These are phyloP conservation scores for Tolypocladium paradoxum DNA, from an alignment of 2,329 filamentous ascomycete genomes.

Conservation along the genomic window DNA sequence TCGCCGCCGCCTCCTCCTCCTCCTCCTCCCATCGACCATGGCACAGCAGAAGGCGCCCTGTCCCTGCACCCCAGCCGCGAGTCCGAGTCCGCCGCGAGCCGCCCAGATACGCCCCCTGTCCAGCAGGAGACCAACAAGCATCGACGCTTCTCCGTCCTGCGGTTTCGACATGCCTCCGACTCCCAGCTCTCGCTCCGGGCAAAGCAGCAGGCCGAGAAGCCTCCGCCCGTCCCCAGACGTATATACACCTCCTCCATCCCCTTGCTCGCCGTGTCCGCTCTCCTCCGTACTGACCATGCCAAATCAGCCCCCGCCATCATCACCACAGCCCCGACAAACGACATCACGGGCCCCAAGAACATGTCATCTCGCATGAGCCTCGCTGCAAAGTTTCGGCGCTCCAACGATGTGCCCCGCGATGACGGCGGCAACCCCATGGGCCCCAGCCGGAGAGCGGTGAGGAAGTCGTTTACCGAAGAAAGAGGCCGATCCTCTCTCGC, in stretches of 20 bases:
- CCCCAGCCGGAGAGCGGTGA: slow-evolving; percentile 8
- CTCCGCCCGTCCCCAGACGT: slow-evolving; percentile 49
- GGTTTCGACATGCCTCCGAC: slow-evolving; percentile 87
- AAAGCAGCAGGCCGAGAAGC: slow-evolving; percentile 52
- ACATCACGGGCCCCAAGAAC: slow-evolving; percentile 42
- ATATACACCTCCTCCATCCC: slow-evolving; percentile 18
- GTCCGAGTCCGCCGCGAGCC: slow-evolving; percentile 13
- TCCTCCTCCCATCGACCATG: background rate
- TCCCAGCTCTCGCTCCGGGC: slow-evolving; percentile 71
- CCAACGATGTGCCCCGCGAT: slow-evolving; percentile 32
- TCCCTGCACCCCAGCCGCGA: slow-evolving; percentile 13
- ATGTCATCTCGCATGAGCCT: slow-evolving; percentile 46
- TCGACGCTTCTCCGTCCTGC: slow-evolving; percentile 59
- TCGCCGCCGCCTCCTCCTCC: background rate
- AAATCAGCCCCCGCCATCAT: slow-evolving; percentile 62
- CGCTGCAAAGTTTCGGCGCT: slow-evolving; percentile 40
- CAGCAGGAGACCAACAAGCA: slow-evolving; percentile 46
- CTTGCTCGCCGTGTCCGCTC: slow-evolving; percentile 2
- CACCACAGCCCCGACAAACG: slow-evolving; percentile 76
- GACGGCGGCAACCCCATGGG: slow-evolving; percentile 8
- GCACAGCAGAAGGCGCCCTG: slow-evolving; percentile 5
- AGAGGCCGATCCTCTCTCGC: slow-evolving; percentile 18
- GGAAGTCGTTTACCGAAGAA: slow-evolving; percentile 35
- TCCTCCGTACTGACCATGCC: slow-evolving; percentile 10
- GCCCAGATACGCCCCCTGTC: slow-evolving; percentile 34